These are phyloP conservation scores for Colletotrichum sp. DNA, from an alignment of 2,329 filamentous ascomycete species.

Conservation along the genomic window DNA sequence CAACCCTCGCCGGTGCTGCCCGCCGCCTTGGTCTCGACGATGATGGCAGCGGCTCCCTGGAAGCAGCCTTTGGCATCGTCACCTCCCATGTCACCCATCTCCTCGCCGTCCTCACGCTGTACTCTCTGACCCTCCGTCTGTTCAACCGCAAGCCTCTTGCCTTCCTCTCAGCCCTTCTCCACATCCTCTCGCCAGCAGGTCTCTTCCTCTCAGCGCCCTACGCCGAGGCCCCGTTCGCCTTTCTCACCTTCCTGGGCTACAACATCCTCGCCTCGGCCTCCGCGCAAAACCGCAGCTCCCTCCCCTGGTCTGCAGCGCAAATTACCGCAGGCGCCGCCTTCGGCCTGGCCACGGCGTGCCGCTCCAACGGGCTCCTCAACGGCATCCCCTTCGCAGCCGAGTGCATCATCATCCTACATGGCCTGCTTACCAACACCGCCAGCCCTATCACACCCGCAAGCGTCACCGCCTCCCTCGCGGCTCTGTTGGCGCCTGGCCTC, in stretches of 20 bases:
- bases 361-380: conserved; percentile 86
- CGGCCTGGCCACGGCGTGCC: conserved; percentile 72
- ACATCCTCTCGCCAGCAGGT: conserved; percentile 86
- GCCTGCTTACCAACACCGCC: conserved; percentile 35
- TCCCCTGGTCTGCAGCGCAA: conserved; percentile 51
- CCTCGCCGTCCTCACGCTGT: conserved; percentile 73
- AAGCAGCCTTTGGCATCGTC: conserved; percentile 62
- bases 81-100: conserved; percentile 79
- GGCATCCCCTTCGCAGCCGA: conserved; percentile 77
- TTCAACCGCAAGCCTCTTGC: conserved; percentile 59
- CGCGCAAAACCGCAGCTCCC: conserved; percentile 34
- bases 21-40: conserved; percentile 25
- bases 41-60: conserved; percentile 26
- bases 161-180: conserved; percentile 72
- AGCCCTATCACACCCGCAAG: conserved; percentile 28
- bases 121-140: conserved; percentile 65
- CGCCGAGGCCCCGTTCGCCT: conserved; percentile 78
- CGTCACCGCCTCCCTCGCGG: conserved; percentile 45
- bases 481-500: conserved; percentile 62
- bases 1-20: conserved; percentile 34
- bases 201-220: conserved; percentile 90
- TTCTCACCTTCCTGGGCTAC: conserved; percentile 76
- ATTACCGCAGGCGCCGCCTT: conserved; percentile 71
- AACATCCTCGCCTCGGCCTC: conserved; percentile 66
- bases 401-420: conserved; percentile 43